Evolutionary conservation across 768 basidiomycete genomes (phyloP).

Genomic region (Phylloporus sp.): DNA sequence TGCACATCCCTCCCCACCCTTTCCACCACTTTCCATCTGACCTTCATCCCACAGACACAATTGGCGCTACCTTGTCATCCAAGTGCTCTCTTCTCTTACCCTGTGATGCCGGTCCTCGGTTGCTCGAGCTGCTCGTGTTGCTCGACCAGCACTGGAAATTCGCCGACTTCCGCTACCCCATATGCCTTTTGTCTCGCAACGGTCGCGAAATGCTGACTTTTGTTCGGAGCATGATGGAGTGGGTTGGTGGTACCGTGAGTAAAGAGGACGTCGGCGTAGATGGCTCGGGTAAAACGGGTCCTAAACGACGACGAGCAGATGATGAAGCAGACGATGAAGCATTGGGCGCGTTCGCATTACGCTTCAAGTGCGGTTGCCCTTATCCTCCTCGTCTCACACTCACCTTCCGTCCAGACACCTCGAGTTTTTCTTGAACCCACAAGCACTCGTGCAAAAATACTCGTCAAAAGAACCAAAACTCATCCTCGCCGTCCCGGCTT

Average conservation of each 20-base stretch:
- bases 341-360: conserved; percentile 76
- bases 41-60: conserved; percentile 54
- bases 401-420: conserved; percentile 55
- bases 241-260: conserved; percentile 93
- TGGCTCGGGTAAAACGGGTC: conserved; percentile 48
- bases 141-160: conserved; percentile 98
- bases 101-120: conserved; percentile 89
- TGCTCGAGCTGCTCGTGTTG: conserved; percentile 91
- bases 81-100: conserved; percentile 84
- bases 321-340: conserved; percentile 80
- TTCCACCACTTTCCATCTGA: not conserved
- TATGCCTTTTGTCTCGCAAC: conserved; percentile 89
- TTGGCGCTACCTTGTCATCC: conserved; percentile 79
- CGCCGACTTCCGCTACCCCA: conserved; percentile 75
- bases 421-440: conserved; percentile 86
- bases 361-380: conserved; percentile 70
- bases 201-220: conserved; percentile 92
- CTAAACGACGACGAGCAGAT: conserved; percentile 51
- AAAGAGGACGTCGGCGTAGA: conserved; percentile 90
- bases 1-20: conserved; percentile 27
- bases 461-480: conserved; percentile 88
- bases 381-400: not conserved
- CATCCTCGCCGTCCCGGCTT: conserved; percentile 89
- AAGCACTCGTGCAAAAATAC: conserved; percentile 73
- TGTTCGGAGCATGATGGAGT: conserved; percentile 96